phyloP scores from a whole-genome alignment of 441 rosid species.

The Croton laevigatus region DNA sequence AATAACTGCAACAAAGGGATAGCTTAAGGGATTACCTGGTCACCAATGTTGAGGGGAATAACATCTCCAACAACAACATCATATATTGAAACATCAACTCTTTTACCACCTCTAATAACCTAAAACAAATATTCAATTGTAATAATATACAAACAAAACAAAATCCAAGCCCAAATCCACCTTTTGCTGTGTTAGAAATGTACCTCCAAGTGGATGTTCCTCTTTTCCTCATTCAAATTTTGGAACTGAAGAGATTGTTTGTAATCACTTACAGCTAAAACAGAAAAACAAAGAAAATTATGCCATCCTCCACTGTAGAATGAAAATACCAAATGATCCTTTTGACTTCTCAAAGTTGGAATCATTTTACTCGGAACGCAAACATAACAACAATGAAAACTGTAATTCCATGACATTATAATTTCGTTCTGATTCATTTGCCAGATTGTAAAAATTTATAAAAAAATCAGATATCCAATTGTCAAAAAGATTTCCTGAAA shows the following conservation, averaged over 20 bases:
- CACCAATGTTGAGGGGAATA: constrained; percentile 88
- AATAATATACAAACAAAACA: constrained; percentile 22
- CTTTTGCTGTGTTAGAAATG: constrained; percentile 18
- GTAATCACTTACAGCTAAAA: constrained; percentile 90
- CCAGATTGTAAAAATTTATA: neutral
- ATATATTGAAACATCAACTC: constrained; percentile 89
- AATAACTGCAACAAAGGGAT: constrained; percentile 1
- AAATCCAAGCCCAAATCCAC: neutral
- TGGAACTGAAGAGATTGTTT: constrained; percentile 97
- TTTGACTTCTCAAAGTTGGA: neutral
- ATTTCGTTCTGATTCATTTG: neutral
- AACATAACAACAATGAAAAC: no score
- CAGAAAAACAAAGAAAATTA: constrained; percentile 12
- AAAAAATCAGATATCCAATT: neutral
- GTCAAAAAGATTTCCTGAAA: neutral
- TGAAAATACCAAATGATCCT: neutral
- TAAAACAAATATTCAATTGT: constrained; percentile 26
- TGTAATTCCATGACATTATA: neutral
- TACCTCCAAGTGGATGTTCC: constrained; percentile 92
- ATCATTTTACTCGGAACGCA: no score
- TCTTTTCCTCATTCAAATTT: constrained; percentile 91
- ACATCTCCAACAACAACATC: constrained; percentile 93
- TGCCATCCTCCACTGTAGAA: neutral
- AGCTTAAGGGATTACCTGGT: constrained; percentile 55
- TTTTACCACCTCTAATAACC: constrained; percentile 92